Base-by-base conservation (phyloP, 768 basidiomycete species). In the Rhodocollybia butyracea region DNA sequence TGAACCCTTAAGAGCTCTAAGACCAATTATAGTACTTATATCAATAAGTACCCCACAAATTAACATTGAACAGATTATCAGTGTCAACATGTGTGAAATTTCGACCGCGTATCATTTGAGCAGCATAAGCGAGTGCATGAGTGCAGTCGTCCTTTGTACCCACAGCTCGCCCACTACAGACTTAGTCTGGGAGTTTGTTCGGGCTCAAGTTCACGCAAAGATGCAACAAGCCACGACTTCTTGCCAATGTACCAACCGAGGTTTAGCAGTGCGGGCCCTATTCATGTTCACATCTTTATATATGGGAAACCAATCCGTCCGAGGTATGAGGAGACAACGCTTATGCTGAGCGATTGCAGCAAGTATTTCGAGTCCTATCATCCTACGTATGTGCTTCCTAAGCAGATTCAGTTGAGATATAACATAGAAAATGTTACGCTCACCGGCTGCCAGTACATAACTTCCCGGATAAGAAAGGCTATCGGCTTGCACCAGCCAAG, bases 201-300 rank as follows among this genome's bases (percentile, higher is more conserved):
- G 17, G 58, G 60, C 40, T 43, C 27, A 40, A 76, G 64, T 60
- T 76, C 74, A 26, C 68, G 69, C 38, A 76, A 56, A 51, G 66
- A 70, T 3, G 65, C 64, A 30, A 72, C 59, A 27, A 74, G 75
- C 36, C 74, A 71, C 5, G 73, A 73, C 26, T 70, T 69, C 57
- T 75, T 76, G 48, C n/a, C n/a, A n/a, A 75, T 68, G 59, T 70
- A 68, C 76, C 75, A 76, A 17, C 60, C 71, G 30, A 70, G 62
- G 51, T 67, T 61, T 56, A 74, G 42, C 60, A 61, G 51, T 69
- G 75, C 2, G 75, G 72, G 54, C 76, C 76, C 76, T 76, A 48
- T 34, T 17, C 41, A 22, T 24, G 13, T 45, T n/a, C 11, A 15
- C 10, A 32, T 4, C 10, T n/a, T n/a, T n/a, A 26, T 50, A n/a